Percentiles rank a stretch among this genome's conserved stretches.
Evolutionary conservation across 495 filamentous ascomycete species (phyloP).

Genomic region (Aspergillus asperescens): DNA sequence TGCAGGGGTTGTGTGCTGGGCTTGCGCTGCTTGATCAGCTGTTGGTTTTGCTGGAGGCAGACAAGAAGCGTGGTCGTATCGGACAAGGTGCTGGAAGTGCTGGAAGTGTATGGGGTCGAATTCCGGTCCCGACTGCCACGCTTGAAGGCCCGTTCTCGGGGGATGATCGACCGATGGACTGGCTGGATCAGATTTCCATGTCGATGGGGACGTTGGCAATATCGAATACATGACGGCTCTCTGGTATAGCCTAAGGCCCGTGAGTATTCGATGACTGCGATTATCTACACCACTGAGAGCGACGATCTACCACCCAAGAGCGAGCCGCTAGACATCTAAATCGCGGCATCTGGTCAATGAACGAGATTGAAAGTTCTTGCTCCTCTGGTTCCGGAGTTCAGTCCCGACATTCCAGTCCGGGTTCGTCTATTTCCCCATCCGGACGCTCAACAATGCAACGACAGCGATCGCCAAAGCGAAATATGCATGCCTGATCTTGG

Average conservation of each 20-base stretch:
- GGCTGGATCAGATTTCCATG: conserved; percentile 17
- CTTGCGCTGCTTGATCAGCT: conserved; percentile 18
- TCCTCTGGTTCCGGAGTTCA: no score
- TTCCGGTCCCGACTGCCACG: neutral
- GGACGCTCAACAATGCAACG: neutral
- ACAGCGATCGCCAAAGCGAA: neutral
- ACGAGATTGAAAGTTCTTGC: no score
- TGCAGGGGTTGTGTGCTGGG: conserved; percentile 14
- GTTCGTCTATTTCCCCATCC: neutral
- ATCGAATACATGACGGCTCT: neutral
- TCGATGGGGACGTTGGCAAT: conserved; percentile 21
- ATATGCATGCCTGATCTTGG: conserved; percentile 6
- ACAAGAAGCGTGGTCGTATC: conserved; percentile 1
- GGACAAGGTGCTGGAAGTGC: no score
- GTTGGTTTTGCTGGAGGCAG: conserved; percentile 11
- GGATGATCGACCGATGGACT: conserved; percentile 6
- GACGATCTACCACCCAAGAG: no score
- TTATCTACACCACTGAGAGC: no score
- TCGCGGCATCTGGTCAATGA: no score
- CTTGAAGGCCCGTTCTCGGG: neutral
- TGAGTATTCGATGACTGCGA: no score
- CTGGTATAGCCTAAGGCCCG: no score
- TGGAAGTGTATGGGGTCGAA: neutral
- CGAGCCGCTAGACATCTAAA: no score
- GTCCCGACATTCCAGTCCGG: neutral